Base-by-base conservation (phyloP, 2,329 filamentous ascomycete species). In the Cladosporium sp. region DNA sequence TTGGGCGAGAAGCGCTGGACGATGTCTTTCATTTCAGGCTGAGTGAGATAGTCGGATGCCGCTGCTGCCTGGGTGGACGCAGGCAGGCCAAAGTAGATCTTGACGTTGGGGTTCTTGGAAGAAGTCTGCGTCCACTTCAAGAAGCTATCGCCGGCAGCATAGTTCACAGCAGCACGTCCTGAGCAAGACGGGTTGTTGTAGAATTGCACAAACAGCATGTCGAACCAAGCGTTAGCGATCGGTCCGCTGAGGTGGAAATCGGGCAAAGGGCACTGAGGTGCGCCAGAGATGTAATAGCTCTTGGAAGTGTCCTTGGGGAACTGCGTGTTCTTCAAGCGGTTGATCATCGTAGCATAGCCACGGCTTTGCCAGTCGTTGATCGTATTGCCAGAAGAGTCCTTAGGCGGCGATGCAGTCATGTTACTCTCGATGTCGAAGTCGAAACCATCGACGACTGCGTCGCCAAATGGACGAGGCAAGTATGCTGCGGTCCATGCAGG, bases 1-100 rank as follows among this genome's bases (percentile, higher is more conserved):
- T 77, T 72, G 18, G 72, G 72, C 67, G 78, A 79, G 67, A 80
- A 83, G 50, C 75, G 70, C n/a, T 75, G 69, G 28, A 86, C 74
- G 62, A 87, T 69, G 2, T 72, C 70, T 62, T 80, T 73, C 2
- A 81, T 83, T 66, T 86, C 79, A 0, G 70, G 65, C 0, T 82
- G 82, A 1, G 72, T 74, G 18, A 88, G 73, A 71, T 87, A 87
- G 70, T 79, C 79, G 37, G 61, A 56, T 0, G 72, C 70, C 16
- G 28, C 31, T 55, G 52, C 52, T 53, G 72, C 71, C 16, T 31
- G 37, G 5, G 70, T 28, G 26, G 77, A 70, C 21, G 70, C 73
- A 70, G 56, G 78, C 52, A 88, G 76, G 67, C 86, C 86, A 21
- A 88, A 71, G 73, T 81, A 86, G 31, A 87, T 75, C 76, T 85